phyloP scores from a whole-genome alignment of 202 grass and related monocot genomes.

The Panicum virgatum region DNA sequence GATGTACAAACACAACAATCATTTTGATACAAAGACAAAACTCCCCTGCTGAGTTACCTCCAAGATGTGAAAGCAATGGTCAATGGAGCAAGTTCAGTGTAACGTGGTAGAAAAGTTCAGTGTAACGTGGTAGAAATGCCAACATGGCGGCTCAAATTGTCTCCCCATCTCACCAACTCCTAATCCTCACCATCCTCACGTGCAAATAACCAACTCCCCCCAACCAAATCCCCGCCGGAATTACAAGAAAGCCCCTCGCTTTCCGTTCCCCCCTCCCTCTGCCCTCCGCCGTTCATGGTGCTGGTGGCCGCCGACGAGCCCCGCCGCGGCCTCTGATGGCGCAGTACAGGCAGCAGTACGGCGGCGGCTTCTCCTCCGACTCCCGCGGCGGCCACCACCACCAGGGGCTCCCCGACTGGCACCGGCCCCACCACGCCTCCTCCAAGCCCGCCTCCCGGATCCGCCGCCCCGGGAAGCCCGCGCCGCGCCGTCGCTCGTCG shows the following conservation, averaged over 20 bases:
- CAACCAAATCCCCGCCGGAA: conserved; percentile 29
- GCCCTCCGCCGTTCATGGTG: conserved; percentile 23
- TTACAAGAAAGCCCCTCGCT: conserved; percentile 43
- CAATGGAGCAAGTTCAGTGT: too few species aligned
- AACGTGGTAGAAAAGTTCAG: not conserved
- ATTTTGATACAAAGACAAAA: too few species aligned
- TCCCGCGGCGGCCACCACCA: conserved; percentile 43
- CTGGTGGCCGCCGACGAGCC: conserved; percentile 38
- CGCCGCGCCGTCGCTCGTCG: conserved; percentile 45
- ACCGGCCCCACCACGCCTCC: conserved; percentile 51
- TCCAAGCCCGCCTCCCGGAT: conserved; percentile 62
- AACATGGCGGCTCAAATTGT: not conserved
- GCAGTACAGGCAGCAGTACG: conserved; percentile 67
- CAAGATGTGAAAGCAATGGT: too few species aligned
- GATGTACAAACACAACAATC: too few species aligned
- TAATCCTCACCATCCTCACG: conserved; percentile 26
- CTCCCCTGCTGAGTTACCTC: too few species aligned
- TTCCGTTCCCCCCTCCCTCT: not conserved
- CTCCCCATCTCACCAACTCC: conserved; percentile 14
- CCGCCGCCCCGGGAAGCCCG: conserved; percentile 65
- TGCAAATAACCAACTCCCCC: conserved; percentile 45
- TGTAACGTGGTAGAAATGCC: not conserved
- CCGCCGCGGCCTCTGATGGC: conserved; percentile 58
- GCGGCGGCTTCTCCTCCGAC: conserved; percentile 65
- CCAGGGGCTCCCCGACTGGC: conserved; percentile 47